phyloP scores from a whole-genome alignment of 2,329 filamentous ascomycete genomes.

The Sporothrix pseudoabietina region DNA sequence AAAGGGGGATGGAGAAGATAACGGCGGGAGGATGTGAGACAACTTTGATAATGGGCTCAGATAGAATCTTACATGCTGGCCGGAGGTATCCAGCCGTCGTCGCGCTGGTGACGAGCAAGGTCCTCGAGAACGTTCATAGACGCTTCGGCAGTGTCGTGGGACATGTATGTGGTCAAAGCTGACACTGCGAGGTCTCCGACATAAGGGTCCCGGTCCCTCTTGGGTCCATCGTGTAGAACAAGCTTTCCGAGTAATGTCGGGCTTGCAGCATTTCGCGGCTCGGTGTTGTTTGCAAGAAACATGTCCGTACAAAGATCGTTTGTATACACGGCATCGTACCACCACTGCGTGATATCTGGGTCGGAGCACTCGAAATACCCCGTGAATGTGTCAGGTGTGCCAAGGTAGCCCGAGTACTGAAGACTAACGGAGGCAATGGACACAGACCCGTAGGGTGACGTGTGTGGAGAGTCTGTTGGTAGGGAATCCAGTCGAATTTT shows the following conservation, averaged over 20 bases:
- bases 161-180: constrained; percentile 52
- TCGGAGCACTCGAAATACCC: constrained; percentile 59
- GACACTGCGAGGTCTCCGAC: constrained; percentile 56
- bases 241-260: constrained; percentile 49
- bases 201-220: constrained; percentile 57
- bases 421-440: constrained; percentile 48
- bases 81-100: constrained; percentile 57
- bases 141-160: constrained; percentile 47
- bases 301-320: constrained; percentile 52
- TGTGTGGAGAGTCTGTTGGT: constrained; percentile 48
- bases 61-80: constrained; percentile 50
- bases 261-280: constrained; percentile 50
- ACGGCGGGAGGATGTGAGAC: background rate
- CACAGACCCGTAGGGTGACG: constrained; percentile 47
- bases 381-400: constrained; percentile 52
- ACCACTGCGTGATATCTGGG: constrained; percentile 52
- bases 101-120: constrained; percentile 51
- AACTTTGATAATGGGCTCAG: background rate
- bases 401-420: constrained; percentile 50
- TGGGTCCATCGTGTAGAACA: constrained; percentile 55
- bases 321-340: constrained; percentile 57
- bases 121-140: constrained; percentile 53
- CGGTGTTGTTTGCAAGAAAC: constrained; percentile 52
- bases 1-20: no score
- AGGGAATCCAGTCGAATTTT: constrained; percentile 52